phyloP scores from a whole-genome alignment of 345 rosid genomes.

The Citrus australasica region DNA sequence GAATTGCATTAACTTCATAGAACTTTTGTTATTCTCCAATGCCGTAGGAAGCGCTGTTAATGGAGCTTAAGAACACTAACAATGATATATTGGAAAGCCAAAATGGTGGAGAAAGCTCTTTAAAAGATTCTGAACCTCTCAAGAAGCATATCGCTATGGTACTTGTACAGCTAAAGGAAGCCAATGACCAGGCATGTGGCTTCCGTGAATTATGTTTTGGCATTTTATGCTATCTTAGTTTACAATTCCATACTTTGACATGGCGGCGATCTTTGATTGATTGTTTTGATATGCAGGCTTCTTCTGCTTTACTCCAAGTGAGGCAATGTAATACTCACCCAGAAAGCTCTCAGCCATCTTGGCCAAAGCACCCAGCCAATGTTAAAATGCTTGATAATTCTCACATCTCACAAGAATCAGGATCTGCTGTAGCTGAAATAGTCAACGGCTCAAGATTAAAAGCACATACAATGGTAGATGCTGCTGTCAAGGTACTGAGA shows the following conservation, averaged over 20 bases:
- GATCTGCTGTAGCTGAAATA: constrained; percentile 61
- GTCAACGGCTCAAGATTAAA: constrained; percentile 59
- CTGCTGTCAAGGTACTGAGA: constrained; percentile 67
- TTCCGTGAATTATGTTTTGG: constrained; percentile 28
- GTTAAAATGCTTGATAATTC: constrained; percentile 28
- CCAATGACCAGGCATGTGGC: constrained; percentile 56
- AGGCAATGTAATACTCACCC: constrained; percentile 37
- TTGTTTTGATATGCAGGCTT: constrained; percentile 40
- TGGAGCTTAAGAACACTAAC: constrained; percentile 40
- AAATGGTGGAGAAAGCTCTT: constrained; percentile 26
- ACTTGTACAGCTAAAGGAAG: constrained; percentile 51
- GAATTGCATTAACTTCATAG: constrained; percentile 1
- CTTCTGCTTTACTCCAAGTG: constrained; percentile 40
- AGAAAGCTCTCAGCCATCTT: constrained; percentile 30
- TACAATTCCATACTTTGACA: constrained; percentile 10
- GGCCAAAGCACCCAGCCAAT: constrained; percentile 37
- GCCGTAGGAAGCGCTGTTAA: constrained; percentile 35
- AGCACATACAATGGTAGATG: constrained; percentile 85
- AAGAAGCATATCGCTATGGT: constrained; percentile 44
- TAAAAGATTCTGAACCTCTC: constrained; percentile 42
- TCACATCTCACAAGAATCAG: constrained; percentile 50
- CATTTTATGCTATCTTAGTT: not conserved
- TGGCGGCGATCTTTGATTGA: constrained; percentile 6
- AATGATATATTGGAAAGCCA: constrained; percentile 36
- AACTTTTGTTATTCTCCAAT: constrained; percentile 15